Evolutionary conservation across 73 alveolate species (phyloP), one percentile per base, ranked within the genome.

Genomic region (Paramecium primaurelia): DNA sequence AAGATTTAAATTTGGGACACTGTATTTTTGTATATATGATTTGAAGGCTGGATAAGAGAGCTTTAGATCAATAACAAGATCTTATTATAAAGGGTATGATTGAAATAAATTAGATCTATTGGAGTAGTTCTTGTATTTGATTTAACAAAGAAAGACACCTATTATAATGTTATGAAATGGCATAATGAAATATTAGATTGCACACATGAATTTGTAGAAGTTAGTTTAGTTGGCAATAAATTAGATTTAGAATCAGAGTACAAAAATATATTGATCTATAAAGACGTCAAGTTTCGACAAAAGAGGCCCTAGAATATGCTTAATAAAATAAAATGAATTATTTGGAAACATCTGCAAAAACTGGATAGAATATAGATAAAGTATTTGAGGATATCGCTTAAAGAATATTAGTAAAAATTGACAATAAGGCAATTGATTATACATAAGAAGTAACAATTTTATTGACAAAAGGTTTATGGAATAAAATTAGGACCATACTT

Each of bases 1-100:
- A 96, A 96, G 75, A 92, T 96, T 8, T 93, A 96, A 88, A 96
- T 96, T 26, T 96, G 99, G 99, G 99, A 96, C 86, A 96, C 99
- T n/a, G 96, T 93, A 95, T 80, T 59, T 69, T 28, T 25, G 4
- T 11, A 64, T 8, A 25, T 64, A 28, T 11, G 11, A 44, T 36
- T 64, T 25, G 49, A 40, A 64, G 84, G 94, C 94, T 38, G 94
- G 94, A 12, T 89, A 89, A 59, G 94, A 89, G 32, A 71, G 92
- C 26, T 89, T 89, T 89, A 89, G 94, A 71, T 89, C 94, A 20
- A 89, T 89, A 1, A 89, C 94, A 3, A 80, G 94, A 8, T 89
- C 94, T 1, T 89, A 89, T 71, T 89, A 89, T 71, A 89, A 89
- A 40, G 94, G 94, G 94, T 34, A 16, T 87, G 25, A 40, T 30